Percentiles rank a stretch among this genome's conserved stretches.
Evolutionary conservation across 192 early-diverging fungal species (phyloP).

Genomic region (Entomortierella lignicola): DNA sequence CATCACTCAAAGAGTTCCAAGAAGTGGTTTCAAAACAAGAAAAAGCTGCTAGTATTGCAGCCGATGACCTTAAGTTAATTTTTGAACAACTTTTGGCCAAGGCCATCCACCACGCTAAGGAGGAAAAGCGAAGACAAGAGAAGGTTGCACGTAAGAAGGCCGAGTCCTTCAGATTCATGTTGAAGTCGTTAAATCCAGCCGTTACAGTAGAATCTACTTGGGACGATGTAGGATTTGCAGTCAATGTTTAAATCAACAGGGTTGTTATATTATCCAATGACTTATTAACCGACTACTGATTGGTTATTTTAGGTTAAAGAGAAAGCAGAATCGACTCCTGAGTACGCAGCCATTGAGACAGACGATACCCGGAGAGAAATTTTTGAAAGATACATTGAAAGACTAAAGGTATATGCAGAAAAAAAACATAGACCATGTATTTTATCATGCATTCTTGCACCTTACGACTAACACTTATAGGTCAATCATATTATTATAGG

Average conservation of each 20-base stretch:
- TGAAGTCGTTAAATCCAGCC: slow-evolving; percentile 74
- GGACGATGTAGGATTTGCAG: slow-evolving; percentile 66
- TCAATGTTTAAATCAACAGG: background rate
- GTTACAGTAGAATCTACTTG: slow-evolving; percentile 72
- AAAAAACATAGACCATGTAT: background rate
- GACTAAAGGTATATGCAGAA: slow-evolving; percentile 64
- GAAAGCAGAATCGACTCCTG: slow-evolving; percentile 56
- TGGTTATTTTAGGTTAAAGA: slow-evolving; percentile 13
- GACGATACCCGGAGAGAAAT: slow-evolving; percentile 74
- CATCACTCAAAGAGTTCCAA: slow-evolving; percentile 56
- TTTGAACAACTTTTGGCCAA: slow-evolving; percentile 70
- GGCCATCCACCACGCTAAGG: slow-evolving; percentile 69
- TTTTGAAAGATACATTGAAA: slow-evolving; percentile 78
- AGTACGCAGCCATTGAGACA: slow-evolving; percentile 74
- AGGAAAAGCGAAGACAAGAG: slow-evolving; percentile 77
- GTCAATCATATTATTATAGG: slow-evolving; percentile 27
- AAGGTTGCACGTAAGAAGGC: slow-evolving; percentile 76
- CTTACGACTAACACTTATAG: too few species aligned
- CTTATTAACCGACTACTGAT: background rate
- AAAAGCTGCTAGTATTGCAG: slow-evolving; percentile 14
- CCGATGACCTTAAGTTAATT: slow-evolving; percentile 58
- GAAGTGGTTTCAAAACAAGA: slow-evolving; percentile 44
- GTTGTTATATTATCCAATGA: background rate
- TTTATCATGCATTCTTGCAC: background rate
- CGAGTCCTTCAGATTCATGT: slow-evolving; percentile 79